Conservation (phyloP, 306 rosid species). For the Ormosia emarginata region DNA sequence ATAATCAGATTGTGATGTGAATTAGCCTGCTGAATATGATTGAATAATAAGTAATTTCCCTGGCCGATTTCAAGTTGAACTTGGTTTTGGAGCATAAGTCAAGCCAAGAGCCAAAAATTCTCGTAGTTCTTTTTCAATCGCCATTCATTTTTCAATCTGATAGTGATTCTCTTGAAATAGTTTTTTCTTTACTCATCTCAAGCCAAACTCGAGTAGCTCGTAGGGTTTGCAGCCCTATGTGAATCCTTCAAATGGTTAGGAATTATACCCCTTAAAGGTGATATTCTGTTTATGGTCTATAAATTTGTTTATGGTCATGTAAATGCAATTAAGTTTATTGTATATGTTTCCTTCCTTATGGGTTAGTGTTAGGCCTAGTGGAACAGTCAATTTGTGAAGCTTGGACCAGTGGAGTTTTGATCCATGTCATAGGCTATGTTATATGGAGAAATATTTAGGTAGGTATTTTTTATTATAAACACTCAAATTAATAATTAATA, state of each 20-base stretch:
- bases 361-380: not conserved
- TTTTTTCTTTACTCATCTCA: not conserved
- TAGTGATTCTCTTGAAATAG: not conserved
- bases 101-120: not conserved
- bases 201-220: not conserved
- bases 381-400: constrained; percentile 9
- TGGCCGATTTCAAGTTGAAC: not conserved
- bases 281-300: constrained; percentile 1
- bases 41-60: not conserved
- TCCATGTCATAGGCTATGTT: not conserved
- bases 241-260: constrained; percentile 7
- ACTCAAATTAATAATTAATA: not conserved
- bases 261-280: not conserved
- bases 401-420: constrained; percentile 14
- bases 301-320: not conserved
- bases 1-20: not conserved
- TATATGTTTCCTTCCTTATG: not conserved
- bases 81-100: not conserved
- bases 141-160: not conserved
- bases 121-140: not conserved
- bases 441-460: not conserved
- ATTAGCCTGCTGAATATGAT: not conserved
- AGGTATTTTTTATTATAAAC: not conserved
- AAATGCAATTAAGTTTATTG: not conserved
- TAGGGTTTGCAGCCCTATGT: not conserved